phyloP scores from a whole-genome alignment of 75 land plant genomes.

The Pseudotsuga menziesii region DNA sequence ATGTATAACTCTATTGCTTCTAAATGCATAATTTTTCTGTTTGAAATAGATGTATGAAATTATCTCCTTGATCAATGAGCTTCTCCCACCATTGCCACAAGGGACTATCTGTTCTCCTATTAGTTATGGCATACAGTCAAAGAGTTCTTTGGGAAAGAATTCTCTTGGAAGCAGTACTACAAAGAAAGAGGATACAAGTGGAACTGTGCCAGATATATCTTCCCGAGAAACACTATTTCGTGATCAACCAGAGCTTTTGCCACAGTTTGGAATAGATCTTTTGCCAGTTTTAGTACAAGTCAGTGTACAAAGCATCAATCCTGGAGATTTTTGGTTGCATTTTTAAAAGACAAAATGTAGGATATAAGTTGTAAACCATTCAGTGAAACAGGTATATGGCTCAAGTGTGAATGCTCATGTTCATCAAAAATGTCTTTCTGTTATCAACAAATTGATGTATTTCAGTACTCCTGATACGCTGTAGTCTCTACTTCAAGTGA shows the following conservation, averaged over 20 bases:
- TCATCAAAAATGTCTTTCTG: not conserved
- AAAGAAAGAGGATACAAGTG: not conserved
- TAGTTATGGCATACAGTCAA: no score
- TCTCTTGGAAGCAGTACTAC: not conserved
- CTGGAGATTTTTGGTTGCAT: not conserved
- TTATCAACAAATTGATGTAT: not conserved
- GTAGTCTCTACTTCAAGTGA: not conserved
- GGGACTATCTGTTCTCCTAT: not conserved
- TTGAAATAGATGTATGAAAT: constrained; percentile 50
- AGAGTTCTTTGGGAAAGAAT: not conserved
- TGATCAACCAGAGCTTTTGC: constrained; percentile 40
- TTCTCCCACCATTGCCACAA: constrained; percentile 38
- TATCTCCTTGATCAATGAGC: constrained; percentile 50
- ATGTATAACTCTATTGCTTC: no score
- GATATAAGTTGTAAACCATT: not conserved
- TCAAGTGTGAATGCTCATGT: constrained; percentile 5
- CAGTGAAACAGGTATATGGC: constrained; percentile 3
- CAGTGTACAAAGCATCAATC: not conserved
- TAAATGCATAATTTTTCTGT: not conserved
- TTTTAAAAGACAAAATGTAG: not conserved
- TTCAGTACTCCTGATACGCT: not conserved
- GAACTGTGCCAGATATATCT: constrained; percentile 3
- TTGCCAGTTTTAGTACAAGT: constrained; percentile 62
- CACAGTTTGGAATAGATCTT: constrained; percentile 52
- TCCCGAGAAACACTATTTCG: constrained; percentile 38